Percentiles rank a stretch among this genome's conserved stretches.
These are phyloP conservation scores for Candida nonsorbophila DNA, from an alignment of 805 yeast species.

Conservation along the genomic window DNA sequence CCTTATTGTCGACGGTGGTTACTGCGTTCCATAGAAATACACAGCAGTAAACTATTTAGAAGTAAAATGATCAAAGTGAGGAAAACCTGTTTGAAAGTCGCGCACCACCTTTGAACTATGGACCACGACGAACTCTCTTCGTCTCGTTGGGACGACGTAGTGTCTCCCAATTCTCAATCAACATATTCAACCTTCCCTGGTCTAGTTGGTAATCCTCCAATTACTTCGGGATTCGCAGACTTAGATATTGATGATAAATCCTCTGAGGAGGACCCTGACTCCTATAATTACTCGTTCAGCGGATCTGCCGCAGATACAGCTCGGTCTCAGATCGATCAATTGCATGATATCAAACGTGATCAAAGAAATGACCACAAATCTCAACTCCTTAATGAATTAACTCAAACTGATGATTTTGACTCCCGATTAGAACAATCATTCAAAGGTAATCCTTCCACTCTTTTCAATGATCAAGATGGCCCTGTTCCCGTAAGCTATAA, in stretches of 20 bases:
- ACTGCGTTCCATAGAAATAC: conserved; percentile 20
- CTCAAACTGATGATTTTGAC: conserved; percentile 25
- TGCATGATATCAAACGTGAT: conserved; percentile 28
- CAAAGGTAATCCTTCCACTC: conserved; percentile 16
- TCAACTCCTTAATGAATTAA: conserved; percentile 38
- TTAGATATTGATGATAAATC: conserved; percentile 11
- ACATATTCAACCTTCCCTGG: conserved; percentile 6
- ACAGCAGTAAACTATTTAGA: not conserved
- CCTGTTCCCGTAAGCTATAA: conserved; percentile 16
- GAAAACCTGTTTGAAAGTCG: not conserved
- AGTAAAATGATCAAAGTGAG: not conserved
- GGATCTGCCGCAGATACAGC: conserved; percentile 9
- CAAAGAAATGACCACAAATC: conserved; percentile 24
- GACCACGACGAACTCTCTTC: conserved; percentile 48
- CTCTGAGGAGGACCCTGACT: conserved; percentile 1
- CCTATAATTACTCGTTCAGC: not conserved
- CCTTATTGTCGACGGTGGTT: conserved; percentile 44
- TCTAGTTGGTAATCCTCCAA: conserved; percentile 9
- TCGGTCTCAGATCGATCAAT: conserved; percentile 14
- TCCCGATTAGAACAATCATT: conserved; percentile 34
- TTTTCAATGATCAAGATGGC: conserved; percentile 30
- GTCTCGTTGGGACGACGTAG: conserved; percentile 59
- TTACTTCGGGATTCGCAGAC: conserved; percentile 14
- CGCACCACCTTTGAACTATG: conserved; percentile 25
- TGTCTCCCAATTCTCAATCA: conserved; percentile 28